Percentiles rank a stretch among this genome's conserved stretches.
phyloP scores from a whole-genome alignment of 23 red algal genomes.

The Cyanidiococcus yangmingshanensis region DNA sequence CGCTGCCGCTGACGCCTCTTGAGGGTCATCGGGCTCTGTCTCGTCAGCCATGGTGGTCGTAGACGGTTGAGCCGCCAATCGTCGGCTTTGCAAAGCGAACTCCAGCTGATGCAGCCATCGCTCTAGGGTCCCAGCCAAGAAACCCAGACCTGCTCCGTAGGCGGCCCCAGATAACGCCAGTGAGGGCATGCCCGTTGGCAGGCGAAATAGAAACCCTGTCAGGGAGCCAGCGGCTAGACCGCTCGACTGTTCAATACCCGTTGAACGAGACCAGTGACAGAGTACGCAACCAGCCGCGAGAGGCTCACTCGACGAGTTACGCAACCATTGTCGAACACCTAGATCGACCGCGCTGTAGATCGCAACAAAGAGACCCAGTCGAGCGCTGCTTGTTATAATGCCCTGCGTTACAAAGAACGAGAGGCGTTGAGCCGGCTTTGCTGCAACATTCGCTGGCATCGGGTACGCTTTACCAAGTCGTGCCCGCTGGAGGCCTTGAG shows the following conservation, averaged over 20 bases:
- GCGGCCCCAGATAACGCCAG: not conserved
- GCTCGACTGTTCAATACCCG: not conserved
- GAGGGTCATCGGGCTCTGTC: not conserved
- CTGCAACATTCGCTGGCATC: not conserved
- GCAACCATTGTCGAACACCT: not conserved
- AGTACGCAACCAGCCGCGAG: not conserved
- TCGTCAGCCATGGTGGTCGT: not conserved
- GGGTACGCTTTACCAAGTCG: not conserved
- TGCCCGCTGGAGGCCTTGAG: not conserved
- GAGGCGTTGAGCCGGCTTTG: not conserved
- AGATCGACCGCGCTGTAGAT: constrained; percentile 9
- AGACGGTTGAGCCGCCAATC: not conserved
- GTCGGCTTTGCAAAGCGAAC: not conserved
- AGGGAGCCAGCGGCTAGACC: not conserved
- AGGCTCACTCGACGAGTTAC: not conserved
- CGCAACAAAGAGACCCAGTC: not conserved
- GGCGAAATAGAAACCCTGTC: not conserved
- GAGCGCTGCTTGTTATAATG: not conserved
- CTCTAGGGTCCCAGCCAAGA: not conserved
- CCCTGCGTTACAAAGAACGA: constrained; percentile 1
- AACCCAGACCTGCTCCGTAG: not conserved
- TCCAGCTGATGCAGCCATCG: not conserved
- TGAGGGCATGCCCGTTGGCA: not conserved
- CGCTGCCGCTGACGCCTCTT: not conserved
- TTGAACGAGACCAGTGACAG: not conserved